Evolutionary conservation across 1,284 basidiomycete genomes (phyloP), one percentile per base, ranked within the genome.

Genomic region (Apiotrichum laibachii): DNA sequence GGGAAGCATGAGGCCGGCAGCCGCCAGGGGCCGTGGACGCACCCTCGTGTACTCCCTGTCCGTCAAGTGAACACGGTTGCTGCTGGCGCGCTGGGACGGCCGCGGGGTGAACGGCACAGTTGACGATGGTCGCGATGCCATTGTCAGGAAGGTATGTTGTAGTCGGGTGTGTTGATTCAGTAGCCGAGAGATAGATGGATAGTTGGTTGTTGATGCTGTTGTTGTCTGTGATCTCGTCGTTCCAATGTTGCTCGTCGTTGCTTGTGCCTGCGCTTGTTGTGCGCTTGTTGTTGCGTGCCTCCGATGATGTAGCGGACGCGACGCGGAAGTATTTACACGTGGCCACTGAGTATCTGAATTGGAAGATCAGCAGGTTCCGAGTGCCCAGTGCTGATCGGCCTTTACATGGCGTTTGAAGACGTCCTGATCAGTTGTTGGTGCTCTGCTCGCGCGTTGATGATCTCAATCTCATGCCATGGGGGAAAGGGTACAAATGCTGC

Each of bases 41-140:
- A 76, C 67, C 64, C 73, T 61, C 46, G 67, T 67, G 40, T 69
- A 52, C 53, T 71, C 67, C 54, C 61, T 64, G 8, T 70, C 64
- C 3, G 67, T 68, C 21, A 73, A 54, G 5, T 56, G 64, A 7
- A 60, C 50, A n/a, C 65, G 53, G 40, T 62, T 63, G 42, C 61
- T 66, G 47, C 62, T 66, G 15, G 62, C 55, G 35, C 68, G 59
- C 56, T 68, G 63, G 11, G 67, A 60, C 9, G 73, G 72, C 49
- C 67, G 67, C 45, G 74, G 74, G 2, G 74, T 76, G 59, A 76
- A 76, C 0, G 74, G 74, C 1, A 76, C 71, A 0, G 73, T 74
- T 10, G 71, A 54, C 18, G 44, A 47, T 5, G 44, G 34, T 4
- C 44, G 44, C 15, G 44, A 16, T 43, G 49, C 15, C 49, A 21